Percentiles rank a stretch among this genome's conserved stretches.
Evolutionary conservation across 164 flowering plant genomes (phyloP).

Genomic region (Malania oleifera): DNA sequence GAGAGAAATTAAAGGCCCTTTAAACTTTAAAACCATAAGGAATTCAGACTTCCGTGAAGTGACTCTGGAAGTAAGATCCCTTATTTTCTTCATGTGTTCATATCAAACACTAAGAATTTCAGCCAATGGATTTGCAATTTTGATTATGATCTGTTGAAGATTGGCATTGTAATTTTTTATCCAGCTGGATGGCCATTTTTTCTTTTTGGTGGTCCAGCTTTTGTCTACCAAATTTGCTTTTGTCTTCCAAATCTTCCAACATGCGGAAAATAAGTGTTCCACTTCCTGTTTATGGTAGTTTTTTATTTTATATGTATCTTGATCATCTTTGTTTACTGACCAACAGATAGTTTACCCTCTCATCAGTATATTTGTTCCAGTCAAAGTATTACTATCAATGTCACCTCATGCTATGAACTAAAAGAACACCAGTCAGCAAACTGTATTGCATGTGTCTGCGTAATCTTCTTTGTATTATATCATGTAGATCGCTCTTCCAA

Average conservation of each 20-base stretch:
- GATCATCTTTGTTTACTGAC: too few species aligned
- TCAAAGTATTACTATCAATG: too few species aligned
- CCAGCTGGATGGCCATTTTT: too few species aligned
- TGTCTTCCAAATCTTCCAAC: too few species aligned
- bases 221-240: neutral
- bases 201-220: neutral
- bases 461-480: neutral
- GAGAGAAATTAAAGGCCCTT: slow-evolving; percentile 57
- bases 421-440: too few species aligned
- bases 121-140: neutral
- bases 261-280: too few species aligned
- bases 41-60: slow-evolving; percentile 90
- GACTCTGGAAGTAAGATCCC: slow-evolving; percentile 63
- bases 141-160: neutral
- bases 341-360: too few species aligned
- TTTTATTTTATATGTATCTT: too few species aligned
- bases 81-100: neutral
- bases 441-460: neutral
- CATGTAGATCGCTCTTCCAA: neutral
- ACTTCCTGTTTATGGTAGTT: too few species aligned
- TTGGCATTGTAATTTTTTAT: neutral
- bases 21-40: slow-evolving; percentile 57
- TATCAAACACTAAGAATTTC: too few species aligned
- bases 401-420: too few species aligned
- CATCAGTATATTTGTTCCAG: too few species aligned